Evolutionary conservation across 495 filamentous ascomycete species (phyloP), one percentile per base, ranked within the genome.

Genomic region (Trichoderma parareesei): DNA sequence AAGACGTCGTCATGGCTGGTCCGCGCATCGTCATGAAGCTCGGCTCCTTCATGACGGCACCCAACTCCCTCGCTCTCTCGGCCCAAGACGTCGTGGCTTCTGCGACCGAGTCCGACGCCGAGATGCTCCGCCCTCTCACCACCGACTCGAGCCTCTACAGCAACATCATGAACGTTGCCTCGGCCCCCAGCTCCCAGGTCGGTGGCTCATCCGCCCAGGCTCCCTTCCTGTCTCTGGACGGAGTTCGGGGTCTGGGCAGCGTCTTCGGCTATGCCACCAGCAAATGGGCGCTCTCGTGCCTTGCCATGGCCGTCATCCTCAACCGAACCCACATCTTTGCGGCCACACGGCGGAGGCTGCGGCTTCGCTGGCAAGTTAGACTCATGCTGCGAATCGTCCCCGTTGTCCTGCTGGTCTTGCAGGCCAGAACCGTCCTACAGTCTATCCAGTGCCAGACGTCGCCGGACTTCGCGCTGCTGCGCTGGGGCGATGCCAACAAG

Each of bases 291-390:
- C 76, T 98, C 61, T 83, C 84, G 61, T 97, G 92, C 72, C 84
- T 98, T 64, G 81, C 87, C 48, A 88, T 92, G 76, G 90, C 91
- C 61, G 82, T 98, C 65, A 75, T 98, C 67, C 79, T 97, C 40
- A 97, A 98, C 76, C 86, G 94, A 49, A 93, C 94, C 13, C 87
- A 91, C 46, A 91, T 98, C 63, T 98, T 95, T 74, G 93, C 93
- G 43, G 93, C 93, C 0, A 90, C 91, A 6, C 81, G 94, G 48
- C 82, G 92, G 43, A 87, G 88, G 38, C 79, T 97, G 5, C 81
- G 78, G 7, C 78, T 98, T 0, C 79, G 81, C 42, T 92, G 89
- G 85, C 81, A 83, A 41, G 74, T 90, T 46, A 88, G 94, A 4
- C 75, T 96, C 5, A 73, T 83, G 0, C 75, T 98, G 13, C 90